Evolutionary conservation across 1,139 yeast genomes (phyloP).

Genomic region (Protomyces gravidus): DNA sequence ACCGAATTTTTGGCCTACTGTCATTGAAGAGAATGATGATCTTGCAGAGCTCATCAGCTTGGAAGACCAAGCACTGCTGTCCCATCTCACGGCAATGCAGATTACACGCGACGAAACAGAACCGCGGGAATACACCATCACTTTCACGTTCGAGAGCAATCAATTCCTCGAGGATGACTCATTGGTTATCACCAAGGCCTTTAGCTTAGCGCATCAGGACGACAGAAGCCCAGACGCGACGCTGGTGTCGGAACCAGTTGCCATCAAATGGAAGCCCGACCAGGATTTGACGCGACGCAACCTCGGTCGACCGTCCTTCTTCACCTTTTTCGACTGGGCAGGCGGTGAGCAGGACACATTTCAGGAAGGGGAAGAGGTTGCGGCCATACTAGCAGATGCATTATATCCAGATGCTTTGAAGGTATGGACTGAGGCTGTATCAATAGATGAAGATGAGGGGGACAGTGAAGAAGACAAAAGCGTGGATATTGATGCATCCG

Average conservation of each 20-base stretch:
- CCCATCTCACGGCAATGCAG: constrained; percentile 40
- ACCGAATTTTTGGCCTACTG: constrained; percentile 45
- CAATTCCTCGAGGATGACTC: constrained; percentile 37
- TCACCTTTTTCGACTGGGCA: constrained; percentile 41
- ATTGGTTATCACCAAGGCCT: constrained; percentile 17
- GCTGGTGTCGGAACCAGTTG: constrained; percentile 35
- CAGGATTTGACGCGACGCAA: constrained; percentile 39
- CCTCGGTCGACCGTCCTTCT: constrained; percentile 39
- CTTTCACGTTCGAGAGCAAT: constrained; percentile 41
- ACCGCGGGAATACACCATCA: constrained; percentile 39
- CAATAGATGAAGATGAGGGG: constrained; percentile 38
- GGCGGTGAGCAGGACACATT: constrained; percentile 42
- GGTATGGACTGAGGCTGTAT: constrained; percentile 36
- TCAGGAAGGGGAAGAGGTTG: constrained; percentile 41
- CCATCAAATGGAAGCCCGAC: constrained; percentile 42
- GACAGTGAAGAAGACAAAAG: constrained; percentile 31
- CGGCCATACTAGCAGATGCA: constrained; percentile 42
- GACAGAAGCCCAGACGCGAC: constrained; percentile 36
- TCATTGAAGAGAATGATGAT: constrained; percentile 37
- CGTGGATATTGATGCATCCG: constrained; percentile 35
- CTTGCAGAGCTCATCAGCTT: constrained; percentile 39
- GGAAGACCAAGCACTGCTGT: constrained; percentile 38
- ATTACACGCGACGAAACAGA: constrained; percentile 39
- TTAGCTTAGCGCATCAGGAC: constrained; percentile 24
- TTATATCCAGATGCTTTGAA: constrained; percentile 45